phyloP scores from a whole-genome alignment of 768 basidiomycete species.

The Megacollybia marginata region DNA sequence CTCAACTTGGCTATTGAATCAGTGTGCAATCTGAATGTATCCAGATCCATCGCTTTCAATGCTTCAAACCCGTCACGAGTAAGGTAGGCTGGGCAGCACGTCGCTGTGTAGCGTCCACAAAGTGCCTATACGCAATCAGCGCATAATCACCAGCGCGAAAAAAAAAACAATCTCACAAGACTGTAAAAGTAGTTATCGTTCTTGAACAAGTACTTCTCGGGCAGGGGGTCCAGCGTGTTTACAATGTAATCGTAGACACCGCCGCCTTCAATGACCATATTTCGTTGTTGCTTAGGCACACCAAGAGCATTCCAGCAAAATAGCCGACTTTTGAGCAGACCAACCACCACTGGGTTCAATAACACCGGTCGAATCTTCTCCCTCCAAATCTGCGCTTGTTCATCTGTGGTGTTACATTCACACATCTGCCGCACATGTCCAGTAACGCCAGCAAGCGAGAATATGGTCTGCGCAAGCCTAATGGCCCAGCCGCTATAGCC shows the following conservation, averaged over 20 bases:
- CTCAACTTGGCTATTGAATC: constrained; percentile 61
- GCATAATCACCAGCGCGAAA: constrained; percentile 1
- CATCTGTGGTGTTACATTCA: constrained; percentile 40
- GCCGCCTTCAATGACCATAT: constrained; percentile 47
- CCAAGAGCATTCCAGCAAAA: constrained; percentile 79
- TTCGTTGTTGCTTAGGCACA: constrained; percentile 64
- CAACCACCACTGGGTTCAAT: constrained; percentile 48
- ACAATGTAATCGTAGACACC: constrained; percentile 39
- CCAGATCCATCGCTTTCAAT: constrained; percentile 42
- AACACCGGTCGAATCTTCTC: constrained; percentile 54
- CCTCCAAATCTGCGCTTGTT: constrained; percentile 59
- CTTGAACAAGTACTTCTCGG: constrained; percentile 42
- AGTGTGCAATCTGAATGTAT: constrained; percentile 64
- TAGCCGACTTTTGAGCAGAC: constrained; percentile 41
- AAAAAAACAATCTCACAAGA: constrained; percentile 35
- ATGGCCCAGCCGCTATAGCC: constrained; percentile 68
- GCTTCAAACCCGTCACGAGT: constrained; percentile 51
- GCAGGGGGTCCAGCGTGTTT: constrained; percentile 45
- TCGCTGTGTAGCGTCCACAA: constrained; percentile 47
- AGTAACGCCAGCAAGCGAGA: constrained; percentile 51
- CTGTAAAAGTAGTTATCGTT: constrained; percentile 65
- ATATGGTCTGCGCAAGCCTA: constrained; percentile 50
- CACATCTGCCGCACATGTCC: constrained; percentile 51
- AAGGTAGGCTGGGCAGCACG: constrained; percentile 59
- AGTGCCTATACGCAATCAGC: constrained; percentile 21